phyloP scores from a whole-genome alignment of 176 grass and related monocot genomes.

The Pontederia crassipes region DNA sequence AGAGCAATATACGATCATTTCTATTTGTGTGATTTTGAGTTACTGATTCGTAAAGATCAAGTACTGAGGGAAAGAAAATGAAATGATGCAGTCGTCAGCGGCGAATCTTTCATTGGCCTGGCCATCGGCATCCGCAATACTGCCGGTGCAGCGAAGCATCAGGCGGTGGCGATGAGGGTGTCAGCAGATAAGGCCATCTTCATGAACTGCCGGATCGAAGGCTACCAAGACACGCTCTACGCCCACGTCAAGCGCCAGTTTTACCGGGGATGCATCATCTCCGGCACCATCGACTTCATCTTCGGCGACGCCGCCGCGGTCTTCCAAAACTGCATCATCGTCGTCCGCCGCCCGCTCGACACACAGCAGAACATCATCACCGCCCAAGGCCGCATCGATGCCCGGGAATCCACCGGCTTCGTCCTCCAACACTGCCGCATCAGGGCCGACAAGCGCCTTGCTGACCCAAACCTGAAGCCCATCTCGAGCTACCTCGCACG shows the following conservation, averaged over 20 bases:
- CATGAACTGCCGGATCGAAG: constrained; percentile 74
- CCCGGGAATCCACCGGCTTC: constrained; percentile 72
- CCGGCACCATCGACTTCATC: constrained; percentile 80
- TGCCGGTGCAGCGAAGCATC: constrained; percentile 48
- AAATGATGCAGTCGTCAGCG: constrained; percentile 36
- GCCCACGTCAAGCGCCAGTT: constrained; percentile 76
- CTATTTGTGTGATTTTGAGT: neutral
- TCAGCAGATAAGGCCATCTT: constrained; percentile 54
- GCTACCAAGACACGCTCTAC: constrained; percentile 82
- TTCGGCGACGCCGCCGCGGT: constrained; percentile 72
- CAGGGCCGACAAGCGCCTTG: constrained; percentile 32
- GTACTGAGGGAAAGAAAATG: neutral
- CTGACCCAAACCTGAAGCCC: neutral
- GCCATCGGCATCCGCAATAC: constrained; percentile 63
- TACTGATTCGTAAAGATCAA: neutral
- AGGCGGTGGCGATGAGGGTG: constrained; percentile 73
- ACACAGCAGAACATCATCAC: constrained; percentile 51
- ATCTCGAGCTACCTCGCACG: constrained; percentile 42
- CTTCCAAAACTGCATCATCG: constrained; percentile 71
- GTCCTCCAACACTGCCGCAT: constrained; percentile 57
- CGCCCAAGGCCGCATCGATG: constrained; percentile 55
- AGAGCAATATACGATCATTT: neutral
- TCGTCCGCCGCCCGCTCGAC: constrained; percentile 41
- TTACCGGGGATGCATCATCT: constrained; percentile 76
- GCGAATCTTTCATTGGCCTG: constrained; percentile 53